phyloP scores from a whole-genome alignment of 306 rosid genomes.

The Dryas octopetala region DNA sequence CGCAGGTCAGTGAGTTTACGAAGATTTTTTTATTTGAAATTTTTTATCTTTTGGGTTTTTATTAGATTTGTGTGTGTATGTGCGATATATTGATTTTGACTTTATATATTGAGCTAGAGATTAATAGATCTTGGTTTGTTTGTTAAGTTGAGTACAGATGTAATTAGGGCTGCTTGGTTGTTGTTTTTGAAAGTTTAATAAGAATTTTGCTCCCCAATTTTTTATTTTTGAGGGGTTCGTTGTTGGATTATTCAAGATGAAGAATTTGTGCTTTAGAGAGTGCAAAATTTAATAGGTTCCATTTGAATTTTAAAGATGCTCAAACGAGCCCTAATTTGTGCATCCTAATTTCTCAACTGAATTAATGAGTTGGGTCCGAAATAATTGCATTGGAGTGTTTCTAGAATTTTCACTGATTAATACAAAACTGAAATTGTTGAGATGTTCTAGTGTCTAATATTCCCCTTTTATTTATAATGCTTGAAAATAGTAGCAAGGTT shows the following conservation, averaged over 20 bases:
- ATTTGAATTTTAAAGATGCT: not conserved
- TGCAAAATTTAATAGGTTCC: not conserved
- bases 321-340: not conserved
- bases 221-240: not conserved
- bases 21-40: not conserved
- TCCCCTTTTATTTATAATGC: not conserved
- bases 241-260: no score
- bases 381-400: not conserved
- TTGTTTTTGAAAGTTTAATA: not conserved
- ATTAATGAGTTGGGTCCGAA: not conserved
- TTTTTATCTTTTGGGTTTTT: not conserved
- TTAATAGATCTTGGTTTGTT: not conserved
- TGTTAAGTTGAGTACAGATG: not conserved
- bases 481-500: not conserved
- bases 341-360: not conserved
- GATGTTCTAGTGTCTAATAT: no score
- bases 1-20: not conserved
- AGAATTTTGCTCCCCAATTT: no score
- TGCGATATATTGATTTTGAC: not conserved
- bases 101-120: not conserved
- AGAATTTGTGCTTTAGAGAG: not conserved
- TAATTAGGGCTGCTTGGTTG: not conserved
- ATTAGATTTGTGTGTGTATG: not conserved
- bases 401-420: not conserved
- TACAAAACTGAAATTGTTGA: not conserved